Conservation (phyloP, 805 yeast genomes). For the Ogataea pini region DNA sequence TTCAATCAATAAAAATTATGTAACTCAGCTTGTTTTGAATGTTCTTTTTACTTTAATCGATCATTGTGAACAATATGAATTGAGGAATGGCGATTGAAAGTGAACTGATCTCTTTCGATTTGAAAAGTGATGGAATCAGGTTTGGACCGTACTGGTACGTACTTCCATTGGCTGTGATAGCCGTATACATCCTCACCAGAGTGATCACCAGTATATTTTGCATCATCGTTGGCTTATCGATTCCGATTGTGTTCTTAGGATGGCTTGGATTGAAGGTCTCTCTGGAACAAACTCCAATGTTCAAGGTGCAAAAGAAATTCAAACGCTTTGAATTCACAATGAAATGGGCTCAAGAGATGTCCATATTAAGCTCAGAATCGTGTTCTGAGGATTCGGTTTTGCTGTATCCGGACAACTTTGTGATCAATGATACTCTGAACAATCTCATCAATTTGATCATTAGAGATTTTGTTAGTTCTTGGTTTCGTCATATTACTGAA, state of each 20-base stretch:
- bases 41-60: too few relatives aligned
- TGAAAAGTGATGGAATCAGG: background rate
- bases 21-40: too few relatives aligned
- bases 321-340: conserved; percentile 29
- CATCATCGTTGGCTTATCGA: conserved; percentile 16
- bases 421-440: conserved; percentile 54
- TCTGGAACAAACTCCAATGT: background rate
- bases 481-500: conserved; percentile 53
- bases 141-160: background rate
- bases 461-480: conserved; percentile 53
- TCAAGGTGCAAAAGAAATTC: conserved; percentile 13
- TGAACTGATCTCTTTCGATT: background rate
- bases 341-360: conserved; percentile 35
- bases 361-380: conserved; percentile 16
- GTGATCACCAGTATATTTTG: conserved; percentile 10
- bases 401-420: conserved; percentile 46
- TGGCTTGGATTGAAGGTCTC: conserved; percentile 14
- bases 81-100: background rate
- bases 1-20: too few relatives aligned
- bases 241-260: conserved; percentile 15
- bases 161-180: background rate
- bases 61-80: too few relatives aligned
- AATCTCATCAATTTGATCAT: conserved; percentile 49
- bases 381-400: conserved; percentile 11
- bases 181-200: background rate